Evolutionary conservation across 192 early-diverging fungal species (phyloP).

Genomic region (Coemansia sp.): DNA sequence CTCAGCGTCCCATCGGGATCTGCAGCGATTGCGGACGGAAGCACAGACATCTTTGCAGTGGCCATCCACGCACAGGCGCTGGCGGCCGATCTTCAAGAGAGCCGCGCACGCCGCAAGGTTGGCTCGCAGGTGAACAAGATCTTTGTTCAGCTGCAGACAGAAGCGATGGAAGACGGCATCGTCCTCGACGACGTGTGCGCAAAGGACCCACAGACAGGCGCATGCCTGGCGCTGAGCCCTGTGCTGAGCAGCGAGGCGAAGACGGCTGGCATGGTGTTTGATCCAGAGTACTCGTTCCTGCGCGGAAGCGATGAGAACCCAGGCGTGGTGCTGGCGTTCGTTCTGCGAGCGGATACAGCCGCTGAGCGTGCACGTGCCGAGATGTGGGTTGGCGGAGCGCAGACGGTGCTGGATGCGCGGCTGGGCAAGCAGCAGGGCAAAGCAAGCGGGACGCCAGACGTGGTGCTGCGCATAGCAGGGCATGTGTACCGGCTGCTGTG

Average conservation of each 20-base stretch:
- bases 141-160: conserved; percentile 21
- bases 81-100: not conserved
- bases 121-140: conserved; percentile 20
- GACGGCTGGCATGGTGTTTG: conserved; percentile 30
- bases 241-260: conserved; percentile 31
- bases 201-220: conserved; percentile 36
- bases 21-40: not conserved
- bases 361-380: conserved; percentile 16
- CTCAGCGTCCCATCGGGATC: conserved; percentile 20
- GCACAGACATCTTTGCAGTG: conserved; percentile 34
- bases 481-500: conserved; percentile 66
- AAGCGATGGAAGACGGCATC: not conserved
- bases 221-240: conserved; percentile 63
- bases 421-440: conserved; percentile 16
- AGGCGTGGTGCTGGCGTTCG: conserved; percentile 45
- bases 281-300: conserved; percentile 47
- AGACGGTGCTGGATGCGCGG: conserved; percentile 20
- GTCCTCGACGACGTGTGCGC: conserved; percentile 48
- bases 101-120: conserved; percentile 32
- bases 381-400: conserved; percentile 31
- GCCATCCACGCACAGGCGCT: conserved; percentile 21
- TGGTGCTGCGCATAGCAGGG: conserved; percentile 35
- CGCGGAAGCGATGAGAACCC: conserved; percentile 43
- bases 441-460: conserved; percentile 6
- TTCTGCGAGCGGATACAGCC: conserved; percentile 26